phyloP scores from a whole-genome alignment of 192 early-diverging fungal genomes.

The Mortierella claussenii region DNA sequence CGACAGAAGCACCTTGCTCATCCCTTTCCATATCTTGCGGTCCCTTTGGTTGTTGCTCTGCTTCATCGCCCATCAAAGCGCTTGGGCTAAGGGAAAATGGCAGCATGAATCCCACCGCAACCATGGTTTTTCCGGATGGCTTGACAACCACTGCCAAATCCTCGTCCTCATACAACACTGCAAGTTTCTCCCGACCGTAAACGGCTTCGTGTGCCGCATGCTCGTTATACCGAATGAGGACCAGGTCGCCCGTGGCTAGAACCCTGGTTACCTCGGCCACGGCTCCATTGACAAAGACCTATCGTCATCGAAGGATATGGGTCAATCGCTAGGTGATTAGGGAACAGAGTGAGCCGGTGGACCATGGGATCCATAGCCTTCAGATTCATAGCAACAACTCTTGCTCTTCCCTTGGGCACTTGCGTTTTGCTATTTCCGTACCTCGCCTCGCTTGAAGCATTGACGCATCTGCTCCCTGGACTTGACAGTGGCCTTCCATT shows the following conservation, averaged over 20 bases:
- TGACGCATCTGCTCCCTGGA: constrained; percentile 46
- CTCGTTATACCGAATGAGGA: constrained; percentile 59
- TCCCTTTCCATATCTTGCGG: not conserved
- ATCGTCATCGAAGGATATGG: too few species aligned
- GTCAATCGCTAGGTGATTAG: too few species aligned
- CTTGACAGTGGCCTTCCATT: constrained; percentile 45
- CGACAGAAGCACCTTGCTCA: constrained; percentile 19
- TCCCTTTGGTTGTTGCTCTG: not conserved
- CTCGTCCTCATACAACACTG: constrained; percentile 62
- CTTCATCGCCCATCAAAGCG: not conserved
- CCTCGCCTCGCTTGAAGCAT: constrained; percentile 50
- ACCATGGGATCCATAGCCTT: too few species aligned
- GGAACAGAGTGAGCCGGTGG: too few species aligned
- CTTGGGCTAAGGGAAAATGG: constrained; percentile 30
- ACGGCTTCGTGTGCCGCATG: constrained; percentile 53
- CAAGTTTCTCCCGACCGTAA: constrained; percentile 57
- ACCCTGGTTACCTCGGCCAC: constrained; percentile 60
- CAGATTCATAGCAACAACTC: too few species aligned
- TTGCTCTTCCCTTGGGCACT: too few species aligned
- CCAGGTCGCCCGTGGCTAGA: constrained; percentile 56
- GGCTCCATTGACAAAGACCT: constrained; percentile 67
- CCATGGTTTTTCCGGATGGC: constrained; percentile 62
- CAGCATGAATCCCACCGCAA: constrained; percentile 37
- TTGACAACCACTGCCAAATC: constrained; percentile 67
- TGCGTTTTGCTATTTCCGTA: too few species aligned